Percentiles rank a stretch among this genome's conserved stretches.
phyloP scores from a whole-genome alignment of 2,329 filamentous ascomycete genomes.

The Aspergillus ruber region DNA sequence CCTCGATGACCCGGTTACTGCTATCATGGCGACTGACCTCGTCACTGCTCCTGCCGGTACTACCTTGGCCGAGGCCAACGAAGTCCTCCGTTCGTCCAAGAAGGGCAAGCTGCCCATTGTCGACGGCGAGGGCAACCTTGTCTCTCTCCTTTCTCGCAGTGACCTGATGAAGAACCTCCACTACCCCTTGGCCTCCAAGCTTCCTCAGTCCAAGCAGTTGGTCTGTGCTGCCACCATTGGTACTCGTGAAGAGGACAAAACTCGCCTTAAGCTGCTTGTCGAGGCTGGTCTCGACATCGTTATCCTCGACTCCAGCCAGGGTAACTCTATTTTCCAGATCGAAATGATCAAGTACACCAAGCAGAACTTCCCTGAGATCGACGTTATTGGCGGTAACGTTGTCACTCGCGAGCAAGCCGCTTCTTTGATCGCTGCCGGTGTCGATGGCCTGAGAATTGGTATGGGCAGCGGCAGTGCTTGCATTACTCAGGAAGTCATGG shows the following conservation, averaged over 20 bases:
- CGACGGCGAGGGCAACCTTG: conserved; percentile 73
- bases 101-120: conserved; percentile 97
- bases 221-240: conserved; percentile 93
- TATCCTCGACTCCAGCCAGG: conserved; percentile 91
- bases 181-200: conserved; percentile 93
- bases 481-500: conserved; percentile 99
- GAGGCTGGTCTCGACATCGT: conserved; percentile 95
- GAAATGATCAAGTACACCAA: conserved; percentile 98
- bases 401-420: conserved; percentile 97
- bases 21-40: conserved; percentile 93
- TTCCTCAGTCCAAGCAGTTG: conserved; percentile 94
- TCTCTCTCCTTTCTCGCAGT: conserved; percentile 87
- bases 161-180: conserved; percentile 98
- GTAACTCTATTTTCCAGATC: conserved; percentile 97
- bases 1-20: conserved; percentile 63
- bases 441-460: conserved; percentile 93
- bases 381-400: conserved; percentile 97
- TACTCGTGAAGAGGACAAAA: conserved; percentile 88
- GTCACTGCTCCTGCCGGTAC: conserved; percentile 81
- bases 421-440: conserved; percentile 82
- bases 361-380: conserved; percentile 71
- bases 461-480: conserved; percentile 98
- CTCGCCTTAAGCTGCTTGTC: conserved; percentile 75
- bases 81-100: conserved; percentile 88
- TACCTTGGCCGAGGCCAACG: conserved; percentile 81